Conservation (phyloP, 108 stramenopile species). For the Cyclotella sp. region DNA sequence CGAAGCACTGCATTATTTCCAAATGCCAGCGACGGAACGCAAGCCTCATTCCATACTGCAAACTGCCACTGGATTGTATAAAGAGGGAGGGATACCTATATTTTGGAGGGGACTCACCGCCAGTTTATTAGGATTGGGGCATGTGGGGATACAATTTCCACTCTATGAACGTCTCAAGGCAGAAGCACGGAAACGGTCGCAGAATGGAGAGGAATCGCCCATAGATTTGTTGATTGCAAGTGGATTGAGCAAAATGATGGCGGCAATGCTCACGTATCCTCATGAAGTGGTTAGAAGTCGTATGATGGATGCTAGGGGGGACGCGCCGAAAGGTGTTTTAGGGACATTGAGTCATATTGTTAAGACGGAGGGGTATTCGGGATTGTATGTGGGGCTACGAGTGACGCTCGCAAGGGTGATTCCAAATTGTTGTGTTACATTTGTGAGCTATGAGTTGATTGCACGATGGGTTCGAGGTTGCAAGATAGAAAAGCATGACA, state of each 20-base stretch:
- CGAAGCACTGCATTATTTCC: conserved; percentile 80
- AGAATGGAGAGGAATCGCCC: conserved; percentile 58
- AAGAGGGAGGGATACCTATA: conserved; percentile 65
- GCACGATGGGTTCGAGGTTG: conserved; percentile 66
- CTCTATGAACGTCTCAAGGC: conserved; percentile 86
- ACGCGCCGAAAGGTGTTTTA: conserved; percentile 43
- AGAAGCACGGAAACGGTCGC: conserved; percentile 56
- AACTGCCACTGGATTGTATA: conserved; percentile 63
- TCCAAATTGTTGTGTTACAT: conserved; percentile 91
- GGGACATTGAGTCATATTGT: conserved; percentile 61
- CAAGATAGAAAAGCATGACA: not conserved
- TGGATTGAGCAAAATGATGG: conserved; percentile 82
- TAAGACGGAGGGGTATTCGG: conserved; percentile 69
- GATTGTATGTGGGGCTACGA: conserved; percentile 82
- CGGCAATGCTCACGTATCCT: conserved; percentile 85
- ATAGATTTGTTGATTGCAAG: conserved; percentile 79
- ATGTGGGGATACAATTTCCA: conserved; percentile 94
- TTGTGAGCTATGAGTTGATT: conserved; percentile 86
- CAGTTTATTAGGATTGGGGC: conserved; percentile 86
- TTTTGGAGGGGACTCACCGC: conserved; percentile 93
- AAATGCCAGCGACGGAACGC: conserved; percentile 33
- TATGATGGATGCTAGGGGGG: conserved; percentile 86
- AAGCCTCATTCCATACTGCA: conserved; percentile 54
- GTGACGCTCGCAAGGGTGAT: conserved; percentile 84
- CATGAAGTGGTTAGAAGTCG: conserved; percentile 91